Evolutionary conservation across 768 basidiomycete genomes (phyloP), one percentile per base, ranked within the genome.

Genomic region (Gyrodon lividus): DNA sequence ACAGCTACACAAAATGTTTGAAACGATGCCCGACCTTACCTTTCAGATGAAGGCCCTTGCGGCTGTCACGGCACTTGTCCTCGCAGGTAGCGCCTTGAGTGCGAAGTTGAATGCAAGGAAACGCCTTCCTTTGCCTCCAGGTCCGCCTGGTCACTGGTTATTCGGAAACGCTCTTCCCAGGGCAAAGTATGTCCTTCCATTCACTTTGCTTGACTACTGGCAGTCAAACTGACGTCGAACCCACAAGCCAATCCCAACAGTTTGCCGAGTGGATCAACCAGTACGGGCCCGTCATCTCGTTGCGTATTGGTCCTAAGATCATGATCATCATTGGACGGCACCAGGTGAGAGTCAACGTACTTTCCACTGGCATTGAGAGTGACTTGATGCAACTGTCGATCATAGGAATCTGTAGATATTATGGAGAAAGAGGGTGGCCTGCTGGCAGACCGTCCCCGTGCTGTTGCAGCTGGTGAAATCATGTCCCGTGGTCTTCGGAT

Each of bases 351-450:
- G 7, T 14, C 9, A 20, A 22, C 3, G 3, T 39, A 22, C 16
- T n/a, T 38, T 13, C 6, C 2, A n/a, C 34, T 17, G 4, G 28
- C 14, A 6, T 5, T 24, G 2, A 23, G 7, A 10, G 16, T 17
- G n/a, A 13, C 17, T 22, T 2, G 39, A 12, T 20, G 1, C 39
- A 34, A 41, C 33, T 35, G 9, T n/a, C 20, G 9, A 20, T 31
- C 6, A 9, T 64, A 83, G 63, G 82, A 81, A 33, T 82, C 83
- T 0, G 74, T 83, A 0, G 82, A 85, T 19, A 78, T 86, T 50
- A 80, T 86, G 82, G 83, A 86, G 59, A 80, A 79, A 46, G 80
- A 84, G 56, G 83, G 83, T n/a, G 76, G 78, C 4, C 55, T 71
- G 4, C 65, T 80, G n/a, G 77, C 75, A 0, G 83, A 84, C 57